phyloP scores from a whole-genome alignment of 192 early-diverging fungal genomes.

The Backusella liffmaniae region DNA sequence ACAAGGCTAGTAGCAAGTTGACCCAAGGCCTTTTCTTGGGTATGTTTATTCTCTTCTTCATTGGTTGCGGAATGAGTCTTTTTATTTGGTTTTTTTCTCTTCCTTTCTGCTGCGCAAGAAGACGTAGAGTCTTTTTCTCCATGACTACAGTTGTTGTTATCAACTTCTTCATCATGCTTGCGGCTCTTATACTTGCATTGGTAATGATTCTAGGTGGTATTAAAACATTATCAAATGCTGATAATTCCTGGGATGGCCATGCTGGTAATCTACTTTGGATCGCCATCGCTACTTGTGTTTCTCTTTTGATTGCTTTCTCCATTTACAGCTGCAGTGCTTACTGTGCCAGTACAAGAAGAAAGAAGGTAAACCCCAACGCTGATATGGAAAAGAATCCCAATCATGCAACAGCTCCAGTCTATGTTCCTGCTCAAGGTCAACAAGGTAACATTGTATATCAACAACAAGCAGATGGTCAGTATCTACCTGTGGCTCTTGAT shows the following conservation, averaged over 20 bases:
- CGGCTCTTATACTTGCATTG: constrained; percentile 16
- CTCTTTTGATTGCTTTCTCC: neutral
- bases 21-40: constrained; percentile 16
- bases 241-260: constrained; percentile 12
- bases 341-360: neutral
- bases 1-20: neutral
- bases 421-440: neutral
- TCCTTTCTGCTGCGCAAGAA: constrained; percentile 11
- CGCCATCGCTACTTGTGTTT: constrained; percentile 3
- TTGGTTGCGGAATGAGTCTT: constrained; percentile 18
- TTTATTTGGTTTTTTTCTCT: constrained; percentile 16
- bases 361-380: neutral
- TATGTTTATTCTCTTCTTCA: constrained; percentile 23
- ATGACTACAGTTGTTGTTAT: constrained; percentile 15
- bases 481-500: neutral
- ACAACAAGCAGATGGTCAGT: neutral
- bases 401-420: neutral
- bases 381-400: neutral
- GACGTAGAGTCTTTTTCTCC: neutral
- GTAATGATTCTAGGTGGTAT: constrained; percentile 1
- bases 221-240: neutral
- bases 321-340: neutral
- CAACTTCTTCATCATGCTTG: constrained; percentile 11
- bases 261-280: constrained; percentile 26
- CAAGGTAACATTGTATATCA: neutral